Evolutionary conservation across 495 filamentous ascomycete species (phyloP).

Genomic region (Xylaria acuta): DNA sequence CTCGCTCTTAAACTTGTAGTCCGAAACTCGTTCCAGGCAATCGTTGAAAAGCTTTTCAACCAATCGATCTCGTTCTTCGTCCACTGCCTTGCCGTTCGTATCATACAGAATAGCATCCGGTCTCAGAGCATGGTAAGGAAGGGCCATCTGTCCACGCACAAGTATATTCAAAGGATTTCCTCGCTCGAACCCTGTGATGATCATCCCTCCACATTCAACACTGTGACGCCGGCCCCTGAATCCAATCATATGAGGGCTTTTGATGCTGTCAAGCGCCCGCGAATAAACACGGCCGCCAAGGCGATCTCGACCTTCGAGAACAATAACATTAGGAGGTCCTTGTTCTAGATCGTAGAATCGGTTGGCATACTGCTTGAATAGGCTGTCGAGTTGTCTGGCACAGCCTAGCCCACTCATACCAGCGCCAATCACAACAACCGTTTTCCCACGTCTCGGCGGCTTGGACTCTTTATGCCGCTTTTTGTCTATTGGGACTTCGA

Average conservation of each 20-base stretch:
- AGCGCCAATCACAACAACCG: slow-evolving; percentile 88
- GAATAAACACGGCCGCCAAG: slow-evolving; percentile 97
- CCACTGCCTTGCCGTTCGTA: slow-evolving; percentile 78
- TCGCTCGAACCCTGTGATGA: slow-evolving; percentile 94
- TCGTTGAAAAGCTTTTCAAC: slow-evolving; percentile 94
- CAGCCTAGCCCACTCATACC: slow-evolving; percentile 92
- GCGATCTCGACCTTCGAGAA: slow-evolving; percentile 85
- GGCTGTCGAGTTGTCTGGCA: slow-evolving; percentile 85
- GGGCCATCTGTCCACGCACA: slow-evolving; percentile 86
- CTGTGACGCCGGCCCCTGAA: slow-evolving; percentile 71
- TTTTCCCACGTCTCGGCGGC: slow-evolving; percentile 62
- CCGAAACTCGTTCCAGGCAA: slow-evolving; percentile 85
- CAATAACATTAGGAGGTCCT: slow-evolving; percentile 72
- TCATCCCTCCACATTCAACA: slow-evolving; percentile 95
- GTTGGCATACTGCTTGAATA: slow-evolving; percentile 78
- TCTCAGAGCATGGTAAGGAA: slow-evolving; percentile 82
- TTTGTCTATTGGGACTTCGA: slow-evolving; percentile 56
- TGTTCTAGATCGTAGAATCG: slow-evolving; percentile 66
- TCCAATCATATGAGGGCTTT: slow-evolving; percentile 38
- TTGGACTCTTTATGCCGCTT: slow-evolving; percentile 47
- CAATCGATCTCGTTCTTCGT: slow-evolving; percentile 78
- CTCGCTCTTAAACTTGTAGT: slow-evolving; percentile 78
- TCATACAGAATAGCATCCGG: slow-evolving; percentile 93
- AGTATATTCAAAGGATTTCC: slow-evolving; percentile 93
- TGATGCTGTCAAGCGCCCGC: slow-evolving; percentile 64